Evolutionary conservation across 2,329 filamentous ascomycete species (phyloP).

Genomic region (Verticillium dahliae): DNA sequence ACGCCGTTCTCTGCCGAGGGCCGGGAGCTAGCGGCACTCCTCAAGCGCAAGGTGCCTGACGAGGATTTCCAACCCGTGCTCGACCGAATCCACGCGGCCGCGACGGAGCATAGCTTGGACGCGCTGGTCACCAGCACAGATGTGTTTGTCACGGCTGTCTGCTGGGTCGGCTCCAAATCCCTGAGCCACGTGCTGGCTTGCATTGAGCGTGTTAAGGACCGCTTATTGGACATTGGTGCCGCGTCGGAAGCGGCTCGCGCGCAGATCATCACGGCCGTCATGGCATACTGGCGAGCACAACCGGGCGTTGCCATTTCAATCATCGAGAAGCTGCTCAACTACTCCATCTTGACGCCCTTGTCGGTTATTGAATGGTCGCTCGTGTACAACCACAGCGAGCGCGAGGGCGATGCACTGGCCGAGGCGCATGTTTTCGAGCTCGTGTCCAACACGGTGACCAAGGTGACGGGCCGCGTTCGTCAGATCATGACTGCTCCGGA

Average conservation of each 20-base stretch:
- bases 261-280: conserved; percentile 86
- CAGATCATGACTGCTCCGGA: conserved; percentile 65
- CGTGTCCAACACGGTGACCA: conserved; percentile 78
- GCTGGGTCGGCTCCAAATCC: conserved; percentile 90
- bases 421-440: conserved; percentile 82
- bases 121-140: conserved; percentile 83
- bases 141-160: conserved; percentile 88
- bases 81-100: conserved; percentile 73
- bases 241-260: conserved; percentile 68
- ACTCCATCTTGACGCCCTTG: conserved; percentile 82
- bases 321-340: conserved; percentile 94
- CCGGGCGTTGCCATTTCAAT: conserved; percentile 89
- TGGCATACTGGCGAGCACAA: conserved; percentile 89
- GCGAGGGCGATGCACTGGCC: conserved; percentile 62
- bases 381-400: conserved; percentile 38
- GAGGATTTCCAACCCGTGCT: conserved; percentile 82
- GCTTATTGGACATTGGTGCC: conserved; percentile 71
- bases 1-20: conserved; percentile 80
- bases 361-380: conserved; percentile 89
- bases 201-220: conserved; percentile 90
- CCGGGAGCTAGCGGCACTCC: conserved; percentile 69
- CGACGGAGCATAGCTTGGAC: conserved; percentile 64
- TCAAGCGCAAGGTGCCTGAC: conserved; percentile 78
- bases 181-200: conserved; percentile 92
- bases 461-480: conserved; percentile 80